A percentile compares a stretch with the other conserved stretches of the same genome.
Evolutionary conservation across 768 basidiomycete species (phyloP).

Genomic region (Polyporus arcularius): DNA sequence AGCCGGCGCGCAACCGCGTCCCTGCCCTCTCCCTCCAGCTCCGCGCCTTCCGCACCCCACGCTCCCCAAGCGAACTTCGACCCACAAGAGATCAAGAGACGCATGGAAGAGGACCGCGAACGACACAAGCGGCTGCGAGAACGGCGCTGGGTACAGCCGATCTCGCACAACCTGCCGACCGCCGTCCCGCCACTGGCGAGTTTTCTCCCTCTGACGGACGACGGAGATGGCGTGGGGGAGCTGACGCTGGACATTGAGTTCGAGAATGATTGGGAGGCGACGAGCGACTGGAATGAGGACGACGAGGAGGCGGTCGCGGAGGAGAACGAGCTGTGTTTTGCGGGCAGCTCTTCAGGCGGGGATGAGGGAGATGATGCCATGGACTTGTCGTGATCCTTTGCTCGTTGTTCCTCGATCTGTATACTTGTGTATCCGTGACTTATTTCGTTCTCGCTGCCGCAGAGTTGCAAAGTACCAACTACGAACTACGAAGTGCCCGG

Average conservation of each 20-base stretch:
- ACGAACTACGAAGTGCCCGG: too few species aligned
- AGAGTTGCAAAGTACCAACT: too few species aligned
- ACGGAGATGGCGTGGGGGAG: slow-evolving; percentile 57
- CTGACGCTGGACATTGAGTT: slow-evolving; percentile 78
- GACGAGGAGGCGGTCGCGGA: slow-evolving; percentile 76
- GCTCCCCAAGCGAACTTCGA: slow-evolving; percentile 15
- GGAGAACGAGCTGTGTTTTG: slow-evolving; percentile 71
- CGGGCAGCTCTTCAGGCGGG: slow-evolving; percentile 37
- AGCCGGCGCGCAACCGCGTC: slow-evolving; percentile 38
- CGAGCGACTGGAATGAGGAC: slow-evolving; percentile 90
- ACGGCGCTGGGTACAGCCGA: slow-evolving; percentile 87
- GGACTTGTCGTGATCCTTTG: slow-evolving; percentile 31
- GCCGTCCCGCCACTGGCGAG: slow-evolving; percentile 49
- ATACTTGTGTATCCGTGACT: not conserved
- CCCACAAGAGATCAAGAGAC: slow-evolving; percentile 66
- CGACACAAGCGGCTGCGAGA: slow-evolving; percentile 91
- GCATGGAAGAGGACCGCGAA: slow-evolving; percentile 91
- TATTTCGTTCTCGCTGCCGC: too few species aligned
- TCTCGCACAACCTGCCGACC: slow-evolving; percentile 51
- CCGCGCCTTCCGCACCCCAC: slow-evolving; percentile 25
- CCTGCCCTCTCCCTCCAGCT: slow-evolving; percentile 14
- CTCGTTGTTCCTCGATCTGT: not conserved
- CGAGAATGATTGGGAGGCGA: slow-evolving; percentile 88
- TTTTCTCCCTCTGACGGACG: slow-evolving; percentile 59
- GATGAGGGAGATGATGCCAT: slow-evolving; percentile 37